These are phyloP conservation scores for Globisporangium perplexum DNA, from an alignment of 352 stramenopile genomes.

Conservation along the genomic window DNA sequence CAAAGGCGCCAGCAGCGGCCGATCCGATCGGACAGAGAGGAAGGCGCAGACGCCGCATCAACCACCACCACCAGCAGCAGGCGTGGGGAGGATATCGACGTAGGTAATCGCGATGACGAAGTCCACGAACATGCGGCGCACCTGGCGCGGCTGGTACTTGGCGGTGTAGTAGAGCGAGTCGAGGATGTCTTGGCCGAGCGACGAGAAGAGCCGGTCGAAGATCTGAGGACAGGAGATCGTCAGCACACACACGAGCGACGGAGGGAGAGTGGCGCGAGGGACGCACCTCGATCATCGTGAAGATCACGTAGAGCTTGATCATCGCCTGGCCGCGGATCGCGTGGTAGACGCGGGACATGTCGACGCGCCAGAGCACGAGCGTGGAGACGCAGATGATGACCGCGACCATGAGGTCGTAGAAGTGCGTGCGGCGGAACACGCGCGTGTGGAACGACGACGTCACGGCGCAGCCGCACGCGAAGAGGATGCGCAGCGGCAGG, in stretches of 20 bases:
- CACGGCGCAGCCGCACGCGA: slow-evolving; percentile 65
- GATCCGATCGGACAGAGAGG: not conserved
- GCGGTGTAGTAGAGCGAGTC: slow-evolving; percentile 92
- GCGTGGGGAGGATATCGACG: slow-evolving; percentile 43
- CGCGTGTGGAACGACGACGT: slow-evolving; percentile 66
- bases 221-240: slow-evolving; percentile 40
- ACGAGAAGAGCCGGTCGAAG: slow-evolving; percentile 96
- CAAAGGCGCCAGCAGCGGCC: slow-evolving; percentile 11
- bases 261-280: not conserved
- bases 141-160: slow-evolving; percentile 67
- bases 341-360: slow-evolving; percentile 98
- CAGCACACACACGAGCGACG: no score
- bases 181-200: slow-evolving; percentile 95
- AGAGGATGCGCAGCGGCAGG: slow-evolving; percentile 90
- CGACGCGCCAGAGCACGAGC: slow-evolving; percentile 75
- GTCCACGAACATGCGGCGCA: slow-evolving; percentile 70
- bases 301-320: slow-evolving; percentile 99
- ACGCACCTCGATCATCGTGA: slow-evolving; percentile 94
- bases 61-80: not conserved
- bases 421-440: slow-evolving; percentile 81
- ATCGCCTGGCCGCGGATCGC: slow-evolving; percentile 96
- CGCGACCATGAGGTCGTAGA: slow-evolving; percentile 91
- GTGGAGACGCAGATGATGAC: slow-evolving; percentile 81
- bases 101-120: slow-evolving; percentile 75
- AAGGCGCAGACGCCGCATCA: not conserved